Evolutionary conservation across 768 basidiomycete genomes (phyloP).

Genomic region (Suillus occidentalis): DNA sequence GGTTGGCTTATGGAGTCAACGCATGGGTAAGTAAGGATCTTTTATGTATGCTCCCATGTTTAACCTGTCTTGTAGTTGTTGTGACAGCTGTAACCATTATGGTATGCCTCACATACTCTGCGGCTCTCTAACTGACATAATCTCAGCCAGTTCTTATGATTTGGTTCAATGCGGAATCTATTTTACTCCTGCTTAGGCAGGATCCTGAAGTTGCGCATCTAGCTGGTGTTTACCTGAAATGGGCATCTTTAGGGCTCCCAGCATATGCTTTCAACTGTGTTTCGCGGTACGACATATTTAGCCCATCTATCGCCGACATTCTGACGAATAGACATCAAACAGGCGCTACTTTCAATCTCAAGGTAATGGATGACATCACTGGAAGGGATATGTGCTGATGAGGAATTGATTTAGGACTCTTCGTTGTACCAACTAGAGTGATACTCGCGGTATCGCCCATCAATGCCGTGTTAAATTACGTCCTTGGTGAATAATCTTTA

Average conservation of each 20-base stretch:
- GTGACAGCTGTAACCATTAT: conserved; percentile 58
- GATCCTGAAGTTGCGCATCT: conserved; percentile 81
- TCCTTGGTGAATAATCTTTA: conserved; percentile 67
- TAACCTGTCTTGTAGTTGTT: conserved; percentile 44
- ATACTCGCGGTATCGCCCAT: conserved; percentile 81
- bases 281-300: conserved; percentile 39
- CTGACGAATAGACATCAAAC: background rate
- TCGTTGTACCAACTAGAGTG: conserved; percentile 82
- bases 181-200: conserved; percentile 75
- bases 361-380: conserved; percentile 26
- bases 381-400: background rate
- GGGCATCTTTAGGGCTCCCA: conserved; percentile 75
- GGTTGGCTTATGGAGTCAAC: conserved; percentile 88
- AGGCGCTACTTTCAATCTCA: conserved; percentile 75
- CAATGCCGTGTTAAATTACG: conserved; percentile 80
- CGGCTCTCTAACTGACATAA: background rate
- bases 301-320: background rate
- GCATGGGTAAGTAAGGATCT: conserved; percentile 64
- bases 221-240: conserved; percentile 73
- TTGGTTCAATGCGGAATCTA: conserved; percentile 81
- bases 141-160: conserved; percentile 57
- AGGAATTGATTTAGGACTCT: conserved; percentile 48
- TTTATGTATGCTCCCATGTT: background rate
- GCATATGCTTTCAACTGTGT: conserved; percentile 60
- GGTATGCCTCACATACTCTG: conserved; percentile 41